Base-by-base conservation (phyloP, 2,329 filamentous ascomycete species). In the Chrysoporthe puriensis region DNA sequence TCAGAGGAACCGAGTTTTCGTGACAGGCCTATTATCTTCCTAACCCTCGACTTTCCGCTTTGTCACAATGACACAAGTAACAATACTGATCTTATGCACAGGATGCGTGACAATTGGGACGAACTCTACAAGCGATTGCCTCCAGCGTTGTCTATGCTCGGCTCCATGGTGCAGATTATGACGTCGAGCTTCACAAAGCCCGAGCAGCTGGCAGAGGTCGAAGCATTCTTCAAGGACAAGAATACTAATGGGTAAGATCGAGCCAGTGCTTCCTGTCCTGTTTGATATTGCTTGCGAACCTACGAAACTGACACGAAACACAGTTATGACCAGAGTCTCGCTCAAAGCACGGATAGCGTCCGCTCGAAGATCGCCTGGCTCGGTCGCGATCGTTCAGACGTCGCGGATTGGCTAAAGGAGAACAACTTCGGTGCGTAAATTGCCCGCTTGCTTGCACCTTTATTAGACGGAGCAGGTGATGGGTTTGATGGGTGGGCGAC, bases 301-400 rank as follows among this genome's bases (percentile, higher is more conserved):
- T 14, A 21, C 14, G n/a, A 48, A 34, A 40, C 59, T 61, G 26
- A 61, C 59, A 61, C 9, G 4, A 7, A 26, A n/a, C n/a, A 14
- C 42, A 61, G 93, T 56, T 98, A 93, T 75, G 93, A 97, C 76
- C 90, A 94, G 77, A 90, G 92, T 61, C 83, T 98, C 67, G 93
- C 93, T n/a, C 95, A 98, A 83, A 95, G 91, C 77, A 85, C 91
- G 73, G 95, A 98, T 78, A 85, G 90, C 4, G 91, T 97, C 74
- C 87, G 88, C 70, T 94, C 94, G 66, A 98, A 97, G 87, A 85
- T 90, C 73, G 86, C 89, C 69, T 97, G 93, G 93, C 77, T 96
- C 66, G 81, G 88, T 78, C 87, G 93, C 68, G 94, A 97, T 78
- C 83, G 85, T 56, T 85, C 87, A 40, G 93, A 97, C 78, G 91